Base-by-base conservation (phyloP, 371 early-diverging fungal species). In the Mortierella sp. region DNA sequence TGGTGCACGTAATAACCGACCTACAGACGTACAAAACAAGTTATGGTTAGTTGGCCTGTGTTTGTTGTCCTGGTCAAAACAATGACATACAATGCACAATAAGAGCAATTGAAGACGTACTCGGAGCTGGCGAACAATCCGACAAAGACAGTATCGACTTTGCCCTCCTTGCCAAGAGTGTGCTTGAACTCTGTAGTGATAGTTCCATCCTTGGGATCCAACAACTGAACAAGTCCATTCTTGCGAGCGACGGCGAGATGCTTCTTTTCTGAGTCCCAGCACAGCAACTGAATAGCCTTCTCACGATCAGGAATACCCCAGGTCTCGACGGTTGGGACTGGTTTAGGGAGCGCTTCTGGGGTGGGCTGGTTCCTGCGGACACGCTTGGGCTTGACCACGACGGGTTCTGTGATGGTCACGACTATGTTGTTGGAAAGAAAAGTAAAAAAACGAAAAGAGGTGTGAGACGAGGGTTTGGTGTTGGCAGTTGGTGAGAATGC, bases 211-310 rank as follows among this genome's bases (percentile, higher is more conserved):
- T 91, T 88, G 48, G 92, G 90, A 41, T 88, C 87, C 79, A 94
- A 71, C 78, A 91, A 88, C 48, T 94, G 88, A 18, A 96, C 87
- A 21, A 75, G 75, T 4, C 96, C 96, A 82, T 90, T 91, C 80
- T 91, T 91, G 68, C 94, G 90, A 18, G 93, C 96, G 24, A 93
- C 93, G 21, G 94, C 89, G 41, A 87, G 51, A 74, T 88, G 44
- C 51, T 76, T 75, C 58, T 54, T 74, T 41, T 72, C 82, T 75
- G 90, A 89, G 83, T 83, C 91, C 93, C 91, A 93, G n/a, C 84
- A 78, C 81, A 94, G 82, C 44, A 91, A 79, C 72, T 93, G 92
- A 35, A 94, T 78, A 5, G 89, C 90, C 41, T 83, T 86, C 6
- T 81, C 81, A 63, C 93, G 90, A 74, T 93, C 89, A 16, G 93